Conservation (phyloP, 257 asterid species). For the Solanum medicagineum region DNA sequence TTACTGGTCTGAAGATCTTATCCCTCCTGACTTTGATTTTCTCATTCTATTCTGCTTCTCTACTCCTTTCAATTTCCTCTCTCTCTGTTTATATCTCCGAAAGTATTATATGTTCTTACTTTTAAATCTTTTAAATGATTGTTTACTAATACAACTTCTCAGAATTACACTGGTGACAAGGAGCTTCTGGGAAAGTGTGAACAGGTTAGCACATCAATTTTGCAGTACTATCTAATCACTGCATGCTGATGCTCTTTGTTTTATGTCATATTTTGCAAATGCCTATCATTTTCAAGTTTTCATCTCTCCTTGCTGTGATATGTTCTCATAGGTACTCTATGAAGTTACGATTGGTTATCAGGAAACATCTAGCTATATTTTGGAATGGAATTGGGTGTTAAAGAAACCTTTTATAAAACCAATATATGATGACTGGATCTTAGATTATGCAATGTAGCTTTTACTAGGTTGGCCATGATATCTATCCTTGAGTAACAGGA, state of each 20-base stretch:
- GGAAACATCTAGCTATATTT: not conserved
- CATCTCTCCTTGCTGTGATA: not conserved
- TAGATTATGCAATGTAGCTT: not conserved
- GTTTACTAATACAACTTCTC: slow-evolving; percentile 11
- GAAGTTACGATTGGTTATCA: not conserved
- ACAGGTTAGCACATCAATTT: slow-evolving; percentile 43
- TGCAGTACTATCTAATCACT: not conserved
- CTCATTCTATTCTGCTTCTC: not conserved
- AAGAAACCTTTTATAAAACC: not conserved
- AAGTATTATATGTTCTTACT: not conserved
- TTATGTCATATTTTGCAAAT: not conserved
- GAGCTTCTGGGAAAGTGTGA: slow-evolving; percentile 91
- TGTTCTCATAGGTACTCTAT: not conserved
- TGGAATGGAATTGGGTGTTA: not conserved
- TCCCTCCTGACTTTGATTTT: not conserved
- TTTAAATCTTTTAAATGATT: not conserved
- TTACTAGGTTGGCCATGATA: not conserved
- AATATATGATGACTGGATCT: not conserved
- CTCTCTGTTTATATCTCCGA: not conserved
- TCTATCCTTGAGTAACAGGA: not conserved
- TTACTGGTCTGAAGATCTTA: not conserved
- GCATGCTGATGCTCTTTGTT: not conserved
- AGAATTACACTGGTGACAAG: slow-evolving; percentile 86
- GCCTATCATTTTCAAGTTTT: not conserved
- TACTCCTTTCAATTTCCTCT: not conserved